Evolutionary conservation across 345 rosid genomes (phyloP).

Genomic region (Populus ilicifolia): DNA sequence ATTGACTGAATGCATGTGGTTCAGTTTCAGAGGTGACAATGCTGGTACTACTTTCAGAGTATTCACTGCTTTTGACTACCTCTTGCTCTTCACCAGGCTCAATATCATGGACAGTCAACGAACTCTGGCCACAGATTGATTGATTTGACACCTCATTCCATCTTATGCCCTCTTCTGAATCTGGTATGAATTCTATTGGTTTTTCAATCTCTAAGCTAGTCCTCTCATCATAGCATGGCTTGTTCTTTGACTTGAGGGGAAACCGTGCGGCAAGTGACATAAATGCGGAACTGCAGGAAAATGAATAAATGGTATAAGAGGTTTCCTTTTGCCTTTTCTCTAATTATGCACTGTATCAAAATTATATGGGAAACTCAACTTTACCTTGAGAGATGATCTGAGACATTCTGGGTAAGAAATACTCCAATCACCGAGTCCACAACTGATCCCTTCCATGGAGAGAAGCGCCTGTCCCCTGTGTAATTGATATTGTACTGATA

Average conservation of each 20-base stretch:
- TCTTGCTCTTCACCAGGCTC: constrained; percentile 48
- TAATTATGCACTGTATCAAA: constrained; percentile 4
- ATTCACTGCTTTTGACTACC: constrained; percentile 41
- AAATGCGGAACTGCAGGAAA: constrained; percentile 28
- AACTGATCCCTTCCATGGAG: constrained; percentile 36
- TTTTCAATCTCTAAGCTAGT: constrained; percentile 32
- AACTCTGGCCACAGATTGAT: constrained; percentile 40
- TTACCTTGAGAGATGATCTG: constrained; percentile 37
- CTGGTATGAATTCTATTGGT: constrained; percentile 39
- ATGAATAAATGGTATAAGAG: constrained; percentile 14
- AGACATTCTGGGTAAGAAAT: constrained; percentile 34
- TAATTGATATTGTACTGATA: constrained; percentile 13
- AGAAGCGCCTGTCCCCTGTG: constrained; percentile 30
- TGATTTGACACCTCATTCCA: constrained; percentile 36
- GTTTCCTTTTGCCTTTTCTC: constrained; percentile 1
- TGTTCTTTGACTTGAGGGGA: constrained; percentile 28
- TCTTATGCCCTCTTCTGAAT: constrained; percentile 47
- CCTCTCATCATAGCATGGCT: constrained; percentile 33
- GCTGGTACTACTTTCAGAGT: constrained; percentile 38
- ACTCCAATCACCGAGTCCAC: constrained; percentile 33
- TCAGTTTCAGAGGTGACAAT: constrained; percentile 29
- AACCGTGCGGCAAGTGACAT: constrained; percentile 30
- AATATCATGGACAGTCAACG: constrained; percentile 34
- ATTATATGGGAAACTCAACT: constrained; percentile 14
- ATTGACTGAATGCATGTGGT: constrained; percentile 25